A percentile compares a stretch with the other conserved stretches of the same genome.
These are phyloP conservation scores for Hebeloma cylindrosporum DNA, from an alignment of 768 basidiomycete genomes.

Conservation along the genomic window DNA sequence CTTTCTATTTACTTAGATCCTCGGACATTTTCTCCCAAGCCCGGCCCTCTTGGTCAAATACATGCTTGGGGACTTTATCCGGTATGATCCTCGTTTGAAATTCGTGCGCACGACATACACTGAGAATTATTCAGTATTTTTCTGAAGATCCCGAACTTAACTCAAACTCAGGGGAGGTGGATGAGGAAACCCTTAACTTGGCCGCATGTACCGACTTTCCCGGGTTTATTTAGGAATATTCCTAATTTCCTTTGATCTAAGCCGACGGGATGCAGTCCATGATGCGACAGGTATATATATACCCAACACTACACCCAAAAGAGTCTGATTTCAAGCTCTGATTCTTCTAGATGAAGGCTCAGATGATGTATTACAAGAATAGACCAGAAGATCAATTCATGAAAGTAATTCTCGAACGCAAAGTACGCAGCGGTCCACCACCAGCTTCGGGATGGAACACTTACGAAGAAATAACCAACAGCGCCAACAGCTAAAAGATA, in stretches of 20 bases:
- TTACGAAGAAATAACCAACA: background rate
- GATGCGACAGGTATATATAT: conserved; percentile 18
- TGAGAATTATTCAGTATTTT: conserved; percentile 1
- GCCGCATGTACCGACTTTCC: conserved; percentile 10
- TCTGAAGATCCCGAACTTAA: conserved; percentile 1
- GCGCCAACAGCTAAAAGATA: conserved; percentile 13
- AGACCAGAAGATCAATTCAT: conserved; percentile 27
- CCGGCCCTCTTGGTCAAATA: conserved; percentile 28
- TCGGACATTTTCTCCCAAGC: conserved; percentile 16
- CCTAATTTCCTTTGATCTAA: background rate
- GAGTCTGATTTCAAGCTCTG: background rate
- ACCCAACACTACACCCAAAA: background rate
- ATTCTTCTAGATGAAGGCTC: conserved; percentile 20
- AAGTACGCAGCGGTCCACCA: conserved; percentile 14
- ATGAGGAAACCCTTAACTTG: conserved; percentile 14
- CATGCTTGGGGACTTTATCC: conserved; percentile 32
- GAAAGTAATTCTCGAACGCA: conserved; percentile 24
- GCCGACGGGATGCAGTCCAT: conserved; percentile 20
- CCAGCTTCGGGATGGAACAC: background rate
- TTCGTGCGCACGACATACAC: background rate
- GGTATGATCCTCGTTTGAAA: conserved; percentile 10
- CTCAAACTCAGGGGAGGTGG: background rate
- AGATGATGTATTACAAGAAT: conserved; percentile 15
- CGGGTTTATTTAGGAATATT: too few relatives aligned
- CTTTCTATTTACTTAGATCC: conserved; percentile 28